Conservation (phyloP, 2,329 filamentous ascomycete genomes). For the Epichloe gansuensis region DNA sequence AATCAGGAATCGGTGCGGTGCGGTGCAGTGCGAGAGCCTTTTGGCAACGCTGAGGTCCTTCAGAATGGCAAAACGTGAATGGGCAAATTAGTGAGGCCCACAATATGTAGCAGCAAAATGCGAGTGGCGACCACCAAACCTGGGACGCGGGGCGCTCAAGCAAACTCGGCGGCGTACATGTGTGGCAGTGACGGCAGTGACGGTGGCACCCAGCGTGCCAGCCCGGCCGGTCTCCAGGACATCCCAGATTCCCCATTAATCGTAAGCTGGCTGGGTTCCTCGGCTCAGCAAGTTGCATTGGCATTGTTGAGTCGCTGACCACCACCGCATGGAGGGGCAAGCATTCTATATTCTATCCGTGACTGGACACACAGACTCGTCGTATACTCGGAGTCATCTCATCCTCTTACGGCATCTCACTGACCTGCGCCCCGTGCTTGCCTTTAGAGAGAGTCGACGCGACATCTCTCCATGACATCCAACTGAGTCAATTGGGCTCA, state of each 20-base stretch:
- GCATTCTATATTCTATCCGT: neutral
- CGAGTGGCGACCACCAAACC: neutral
- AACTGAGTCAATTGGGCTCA: neutral
- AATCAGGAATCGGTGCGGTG: neutral
- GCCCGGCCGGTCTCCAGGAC: too few relatives aligned
- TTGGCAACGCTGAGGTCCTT: neutral
- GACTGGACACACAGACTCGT: neutral
- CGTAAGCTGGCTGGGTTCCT: conserved; percentile 1
- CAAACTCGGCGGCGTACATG: too few relatives aligned
- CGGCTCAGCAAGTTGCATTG: conserved; percentile 3
- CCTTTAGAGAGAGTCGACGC: neutral
- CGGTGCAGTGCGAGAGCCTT: neutral
- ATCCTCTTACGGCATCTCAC: neutral
- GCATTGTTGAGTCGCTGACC: neutral
- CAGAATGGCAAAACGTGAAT: neutral
- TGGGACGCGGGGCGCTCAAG: too few relatives aligned
- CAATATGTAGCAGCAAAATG: neutral
- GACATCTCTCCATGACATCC: neutral
- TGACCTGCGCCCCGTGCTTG: neutral
- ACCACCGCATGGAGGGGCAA: conserved; percentile 2
- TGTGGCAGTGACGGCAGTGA: too few relatives aligned
- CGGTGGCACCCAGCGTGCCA: too few relatives aligned
- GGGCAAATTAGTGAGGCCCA: neutral
- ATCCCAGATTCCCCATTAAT: neutral
- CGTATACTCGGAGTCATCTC: neutral